Base-by-base conservation (phyloP, 495 filamentous ascomycete genomes). In the Amniculicola lignicola region DNA sequence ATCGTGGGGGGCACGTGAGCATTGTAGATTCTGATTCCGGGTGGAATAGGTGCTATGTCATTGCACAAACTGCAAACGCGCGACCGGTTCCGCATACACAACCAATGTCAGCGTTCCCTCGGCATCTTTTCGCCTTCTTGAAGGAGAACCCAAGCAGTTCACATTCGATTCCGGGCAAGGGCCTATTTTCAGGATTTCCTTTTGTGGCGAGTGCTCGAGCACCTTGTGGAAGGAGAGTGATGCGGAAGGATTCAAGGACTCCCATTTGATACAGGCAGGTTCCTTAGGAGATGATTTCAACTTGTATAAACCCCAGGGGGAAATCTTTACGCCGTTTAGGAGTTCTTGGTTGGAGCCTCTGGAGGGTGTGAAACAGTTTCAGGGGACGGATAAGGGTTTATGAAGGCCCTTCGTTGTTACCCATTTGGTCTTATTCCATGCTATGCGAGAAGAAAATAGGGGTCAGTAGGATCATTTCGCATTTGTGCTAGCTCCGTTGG, bases 191-290 rank as follows among this genome's bases (percentile, higher is more conserved):
- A 60, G 28, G 27, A 60, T 55, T 0, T 56, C 45, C 3, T 64
- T 61, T 15, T 64, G 57, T 25, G 46, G 40, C 2, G 19, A 46
- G 2, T 64, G 61, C 24, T 51, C 46, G 4, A 61, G 50, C 23
- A 52, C 56, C 9, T 18, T 64, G n/a, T 57, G 47, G 42, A 56
- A 60, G 41, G 56, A 64, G 41, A 64, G 50, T 31, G 56, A 64
- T 22, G 61, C 54, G 1, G 43, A 51, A 14, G 46, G 47, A 6
- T 60, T 60, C 27, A 60, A 61, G 44, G 56, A 40, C 7, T 47
- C 36, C 18, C 27, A 48, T 22, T 29, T 60, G 24, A 37, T 64
- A 12, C 46, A 64, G 23, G 29, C 51, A 2, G 57, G 61, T 22
- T 23, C 56, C 12, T 35, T 64, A 46, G 51, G 56, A 7, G 31